Evolutionary conservation across 2,329 filamentous ascomycete genomes (phyloP).

Genomic region (Lizonia empirigonia): DNA sequence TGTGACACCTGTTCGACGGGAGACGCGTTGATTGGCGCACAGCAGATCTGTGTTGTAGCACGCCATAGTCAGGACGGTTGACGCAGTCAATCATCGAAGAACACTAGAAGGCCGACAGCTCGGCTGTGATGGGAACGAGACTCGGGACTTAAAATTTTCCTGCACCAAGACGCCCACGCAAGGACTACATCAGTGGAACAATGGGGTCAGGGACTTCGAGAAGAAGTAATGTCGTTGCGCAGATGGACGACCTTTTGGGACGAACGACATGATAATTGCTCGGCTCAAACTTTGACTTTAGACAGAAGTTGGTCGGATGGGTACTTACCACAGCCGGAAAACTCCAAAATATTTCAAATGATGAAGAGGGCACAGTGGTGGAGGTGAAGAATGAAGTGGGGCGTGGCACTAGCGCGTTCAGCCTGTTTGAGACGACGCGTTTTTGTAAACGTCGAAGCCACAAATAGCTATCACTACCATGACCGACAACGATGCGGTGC

Average conservation of each 20-base stretch:
- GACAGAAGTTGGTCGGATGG: neutral
- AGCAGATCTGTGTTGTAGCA: conserved; percentile 6
- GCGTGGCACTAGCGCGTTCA: neutral
- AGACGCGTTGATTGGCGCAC: conserved; percentile 11
- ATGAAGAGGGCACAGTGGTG: neutral
- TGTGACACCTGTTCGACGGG: conserved; percentile 5
- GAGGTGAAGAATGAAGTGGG: neutral
- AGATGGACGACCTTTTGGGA: neutral
- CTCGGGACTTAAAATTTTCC: no score
- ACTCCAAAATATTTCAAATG: neutral
- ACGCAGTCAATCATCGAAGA: neutral
- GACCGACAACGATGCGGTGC: conserved; percentile 17
- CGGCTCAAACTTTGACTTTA: neutral
- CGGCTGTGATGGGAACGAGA: neutral
- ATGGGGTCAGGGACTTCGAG: neutral
- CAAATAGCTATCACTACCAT: conserved; percentile 17
- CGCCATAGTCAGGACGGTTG: conserved; percentile 9
- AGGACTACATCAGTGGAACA: neutral
- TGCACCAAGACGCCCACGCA: neutral
- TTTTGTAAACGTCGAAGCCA: neutral
- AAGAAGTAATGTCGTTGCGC: neutral
- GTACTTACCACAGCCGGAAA: neutral
- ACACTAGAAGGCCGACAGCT: neutral
- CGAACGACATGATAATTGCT: neutral
- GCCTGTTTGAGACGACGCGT: neutral